Evolutionary conservation across 2,329 filamentous ascomycete species (phyloP).

Genomic region (Penicillium janthinellum): DNA sequence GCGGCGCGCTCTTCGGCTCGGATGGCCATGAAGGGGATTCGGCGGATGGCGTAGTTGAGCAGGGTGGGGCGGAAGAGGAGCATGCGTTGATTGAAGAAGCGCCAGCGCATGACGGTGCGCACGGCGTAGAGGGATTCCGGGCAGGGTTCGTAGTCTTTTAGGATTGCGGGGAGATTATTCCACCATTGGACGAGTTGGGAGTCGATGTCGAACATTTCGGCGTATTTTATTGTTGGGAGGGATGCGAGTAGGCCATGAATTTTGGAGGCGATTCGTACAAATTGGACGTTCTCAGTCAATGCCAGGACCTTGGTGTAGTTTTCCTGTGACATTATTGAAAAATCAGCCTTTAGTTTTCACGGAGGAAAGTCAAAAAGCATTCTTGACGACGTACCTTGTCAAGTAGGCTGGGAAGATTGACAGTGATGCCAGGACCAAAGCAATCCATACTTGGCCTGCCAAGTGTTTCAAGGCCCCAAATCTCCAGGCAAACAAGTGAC

Average conservation of each 20-base stretch:
- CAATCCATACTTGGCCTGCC: conserved; percentile 69
- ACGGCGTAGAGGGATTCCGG: conserved; percentile 69
- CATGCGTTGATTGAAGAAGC: conserved; percentile 74
- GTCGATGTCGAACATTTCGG: conserved; percentile 66
- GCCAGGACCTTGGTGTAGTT: conserved; percentile 66
- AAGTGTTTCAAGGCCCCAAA: conserved; percentile 69
- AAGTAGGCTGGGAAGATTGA: conserved; percentile 58
- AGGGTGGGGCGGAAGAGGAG: conserved; percentile 71
- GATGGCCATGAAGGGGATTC: conserved; percentile 51
- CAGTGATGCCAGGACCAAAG: conserved; percentile 65
- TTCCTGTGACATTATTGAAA: conserved; percentile 36
- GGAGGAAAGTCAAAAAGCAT: not conserved
- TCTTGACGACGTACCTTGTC: conserved; percentile 19
- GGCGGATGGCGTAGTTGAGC: conserved; percentile 60
- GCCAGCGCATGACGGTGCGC: conserved; percentile 75
- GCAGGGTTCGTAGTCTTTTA: conserved; percentile 64
- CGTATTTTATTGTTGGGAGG: conserved; percentile 61
- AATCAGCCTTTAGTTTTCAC: not conserved
- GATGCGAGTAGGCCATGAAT: conserved; percentile 73
- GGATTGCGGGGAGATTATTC: conserved; percentile 65
- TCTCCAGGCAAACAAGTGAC: conserved; percentile 70
- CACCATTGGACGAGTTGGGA: conserved; percentile 70
- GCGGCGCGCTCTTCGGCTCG: conserved; percentile 64
- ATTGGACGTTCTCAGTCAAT: conserved; percentile 71
- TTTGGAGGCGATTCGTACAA: conserved; percentile 73